Base-by-base conservation (phyloP, 176 grass and related monocot genomes). In the Aegilops sharonensis region DNA sequence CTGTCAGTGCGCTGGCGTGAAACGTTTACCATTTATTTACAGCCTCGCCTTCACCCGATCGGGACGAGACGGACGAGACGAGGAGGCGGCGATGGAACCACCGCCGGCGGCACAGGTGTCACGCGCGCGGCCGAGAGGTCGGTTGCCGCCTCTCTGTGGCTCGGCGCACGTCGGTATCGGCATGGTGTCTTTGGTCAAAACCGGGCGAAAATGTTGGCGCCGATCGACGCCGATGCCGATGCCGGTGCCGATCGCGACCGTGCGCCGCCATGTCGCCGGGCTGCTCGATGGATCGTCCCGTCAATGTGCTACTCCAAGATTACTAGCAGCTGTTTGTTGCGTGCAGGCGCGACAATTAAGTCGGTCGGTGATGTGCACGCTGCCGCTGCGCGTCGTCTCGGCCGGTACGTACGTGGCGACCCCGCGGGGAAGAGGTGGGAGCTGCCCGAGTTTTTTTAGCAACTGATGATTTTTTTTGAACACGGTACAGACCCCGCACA, bases 81-180 rank as follows among this genome's bases (percentile, higher is more conserved):
- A 71, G 3, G 31, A 39, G 21, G 5, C 65, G 50, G 15, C 15
- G 14, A 52, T 5, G 48, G 14, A 14, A 17, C 14, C 48, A 17
- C 14, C 48, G 5, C 52, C 47, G 9, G 30, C 27, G 42, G 67
- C 12, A 11, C 80, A 48, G 77, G 69, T 81, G 82, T 89, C 82
- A n/a, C 32, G 57, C 3, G 39, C 75, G 52, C 37, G 30, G 54
- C 20, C 18, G 9, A 24, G 54, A 47, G 72, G 39, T n/a, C 67
- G 42, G 68, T 61, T 6, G 6, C 31, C 10, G 59, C 23, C 35
- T 1, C 62, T 8, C 2, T 8, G 37, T 11, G 40, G 25, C 1
- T 37, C 4, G 14, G 24, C 13, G 14, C 18, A 37, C 24, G 78
- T 89, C 87, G 20, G 39, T 23, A n/a, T 89, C 87, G 39, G 11